Evolutionary conservation across 805 yeast genomes (phyloP).

Genomic region (Nakazawaea ernobii): DNA sequence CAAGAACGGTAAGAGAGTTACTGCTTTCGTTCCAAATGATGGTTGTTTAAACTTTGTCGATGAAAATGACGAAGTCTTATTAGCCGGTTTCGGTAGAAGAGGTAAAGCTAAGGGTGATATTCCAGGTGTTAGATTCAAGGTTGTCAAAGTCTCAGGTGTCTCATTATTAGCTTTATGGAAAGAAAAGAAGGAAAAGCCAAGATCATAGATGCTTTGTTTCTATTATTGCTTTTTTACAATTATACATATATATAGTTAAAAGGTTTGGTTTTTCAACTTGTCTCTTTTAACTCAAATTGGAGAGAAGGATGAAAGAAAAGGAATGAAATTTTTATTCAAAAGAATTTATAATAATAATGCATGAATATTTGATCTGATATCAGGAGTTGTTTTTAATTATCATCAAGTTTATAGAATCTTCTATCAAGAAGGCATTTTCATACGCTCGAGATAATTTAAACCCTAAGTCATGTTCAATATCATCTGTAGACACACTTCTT

Average conservation of each 20-base stretch:
- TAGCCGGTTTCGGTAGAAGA: constrained; percentile 99
- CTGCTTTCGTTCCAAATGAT: constrained; percentile 99
- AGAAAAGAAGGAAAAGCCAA: constrained; percentile 99
- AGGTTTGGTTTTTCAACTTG: background rate
- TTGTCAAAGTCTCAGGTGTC: constrained; percentile 99
- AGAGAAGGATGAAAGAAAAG: background rate
- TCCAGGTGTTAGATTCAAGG: constrained; percentile 99
- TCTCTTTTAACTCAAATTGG: background rate
- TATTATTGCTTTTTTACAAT: background rate
- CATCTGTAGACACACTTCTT: no score
- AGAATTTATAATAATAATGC: background rate
- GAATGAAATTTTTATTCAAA: no score
- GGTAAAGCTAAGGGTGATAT: constrained; percentile 99
- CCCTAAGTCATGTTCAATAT: no score
- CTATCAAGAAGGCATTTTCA: no score
- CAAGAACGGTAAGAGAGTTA: constrained; percentile 99
- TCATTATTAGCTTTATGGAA: constrained; percentile 99
- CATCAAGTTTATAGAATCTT: no score
- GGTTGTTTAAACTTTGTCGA: constrained; percentile 99
- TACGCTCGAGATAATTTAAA: no score
- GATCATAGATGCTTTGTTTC: constrained; percentile 56
- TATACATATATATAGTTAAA: background rate
- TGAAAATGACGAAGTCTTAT: constrained; percentile 98
- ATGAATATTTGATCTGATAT: no score
- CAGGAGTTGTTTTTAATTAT: no score